phyloP scores from a whole-genome alignment of 2,329 filamentous ascomycete genomes.

The Ceratocystiopsis sp. region DNA sequence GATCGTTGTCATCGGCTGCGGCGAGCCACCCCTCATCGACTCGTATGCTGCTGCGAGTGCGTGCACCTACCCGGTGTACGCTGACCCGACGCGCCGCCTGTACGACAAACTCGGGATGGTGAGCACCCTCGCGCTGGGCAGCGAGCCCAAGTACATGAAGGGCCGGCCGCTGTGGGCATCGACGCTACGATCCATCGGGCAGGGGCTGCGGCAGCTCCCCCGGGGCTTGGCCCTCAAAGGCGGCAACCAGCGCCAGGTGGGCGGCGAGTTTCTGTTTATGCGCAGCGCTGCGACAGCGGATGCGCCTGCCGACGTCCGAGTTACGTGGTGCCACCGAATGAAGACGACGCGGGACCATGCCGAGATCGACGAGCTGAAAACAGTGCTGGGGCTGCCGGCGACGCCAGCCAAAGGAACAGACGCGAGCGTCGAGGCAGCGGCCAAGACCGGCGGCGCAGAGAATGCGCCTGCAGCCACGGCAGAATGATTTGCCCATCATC shows the following conservation, averaged over 20 bases:
- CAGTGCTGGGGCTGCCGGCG: constrained; percentile 36
- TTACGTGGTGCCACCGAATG: constrained; percentile 75
- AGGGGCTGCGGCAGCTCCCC: constrained; percentile 41
- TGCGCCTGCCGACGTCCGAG: constrained; percentile 22
- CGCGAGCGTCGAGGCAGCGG: not conserved
- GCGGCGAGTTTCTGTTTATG: constrained; percentile 59
- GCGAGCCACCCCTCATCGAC: constrained; percentile 48
- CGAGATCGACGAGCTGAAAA: constrained; percentile 49
- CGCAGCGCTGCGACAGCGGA: no score
- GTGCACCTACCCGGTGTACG: constrained; percentile 60
- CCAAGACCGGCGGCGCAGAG: not conserved
- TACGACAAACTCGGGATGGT: constrained; percentile 54
- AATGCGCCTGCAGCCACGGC: no score
- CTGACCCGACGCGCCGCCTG: constrained; percentile 51
- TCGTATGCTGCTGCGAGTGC: constrained; percentile 44
- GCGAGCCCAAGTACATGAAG: constrained; percentile 46
- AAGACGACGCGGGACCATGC: constrained; percentile 60
- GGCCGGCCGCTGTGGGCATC: constrained; percentile 30
- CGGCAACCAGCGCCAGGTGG: constrained; percentile 51
- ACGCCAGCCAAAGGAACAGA: constrained; percentile 9
- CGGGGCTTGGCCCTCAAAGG: constrained; percentile 42
- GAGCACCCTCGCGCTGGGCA: constrained; percentile 42
- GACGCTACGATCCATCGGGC: constrained; percentile 34
- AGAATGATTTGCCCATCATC: no score
- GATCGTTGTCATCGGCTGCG: constrained; percentile 57